A percentile compares a stretch with the other conserved stretches of the same genome.
phyloP scores from a whole-genome alignment of 1,284 basidiomycete species.

The Malassezia globosa region DNA sequence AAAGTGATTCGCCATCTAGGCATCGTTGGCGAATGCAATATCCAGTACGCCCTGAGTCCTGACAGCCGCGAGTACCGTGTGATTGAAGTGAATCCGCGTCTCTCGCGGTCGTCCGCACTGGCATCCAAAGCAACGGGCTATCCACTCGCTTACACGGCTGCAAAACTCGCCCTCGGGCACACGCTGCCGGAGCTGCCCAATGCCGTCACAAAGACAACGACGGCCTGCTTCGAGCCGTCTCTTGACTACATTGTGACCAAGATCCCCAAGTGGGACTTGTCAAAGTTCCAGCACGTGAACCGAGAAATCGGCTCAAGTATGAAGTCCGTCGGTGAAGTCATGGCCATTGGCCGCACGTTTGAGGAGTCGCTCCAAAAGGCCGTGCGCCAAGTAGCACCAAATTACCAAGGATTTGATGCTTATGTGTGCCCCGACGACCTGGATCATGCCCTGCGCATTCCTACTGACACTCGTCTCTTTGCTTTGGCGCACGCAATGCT shows the following conservation, averaged over 20 bases:
- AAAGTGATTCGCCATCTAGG: constrained; percentile 96
- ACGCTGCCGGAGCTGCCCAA: constrained; percentile 96
- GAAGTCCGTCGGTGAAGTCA: constrained; percentile 99
- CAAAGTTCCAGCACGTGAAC: constrained; percentile 93
- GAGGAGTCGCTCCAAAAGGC: constrained; percentile 99
- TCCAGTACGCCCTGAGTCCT: constrained; percentile 96
- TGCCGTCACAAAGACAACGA: constrained; percentile 97
- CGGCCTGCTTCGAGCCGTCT: constrained; percentile 98
- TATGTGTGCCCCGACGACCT: constrained; percentile 72
- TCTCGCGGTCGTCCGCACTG: constrained; percentile 56
- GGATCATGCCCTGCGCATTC: constrained; percentile 60
- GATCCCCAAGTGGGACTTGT: constrained; percentile 97
- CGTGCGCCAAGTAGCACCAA: constrained; percentile 89
- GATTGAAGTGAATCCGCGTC: constrained; percentile 54
- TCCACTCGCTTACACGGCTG: constrained; percentile 95
- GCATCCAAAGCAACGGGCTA: constrained; percentile 99
- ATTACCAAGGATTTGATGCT: constrained; percentile 57
- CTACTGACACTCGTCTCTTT: constrained; percentile 86
- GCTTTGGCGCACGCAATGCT: constrained; percentile 97
- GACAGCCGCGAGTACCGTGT: constrained; percentile 87
- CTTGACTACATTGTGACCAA: constrained; percentile 99
- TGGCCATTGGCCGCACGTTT: constrained; percentile 98
- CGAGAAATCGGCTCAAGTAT: constrained; percentile 91
- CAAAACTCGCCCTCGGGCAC: constrained; percentile 96
- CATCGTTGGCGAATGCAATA: constrained; percentile 96